These are phyloP conservation scores for Podila clonocystis DNA, from an alignment of 192 early-diverging fungal genomes.

Conservation along the genomic window DNA sequence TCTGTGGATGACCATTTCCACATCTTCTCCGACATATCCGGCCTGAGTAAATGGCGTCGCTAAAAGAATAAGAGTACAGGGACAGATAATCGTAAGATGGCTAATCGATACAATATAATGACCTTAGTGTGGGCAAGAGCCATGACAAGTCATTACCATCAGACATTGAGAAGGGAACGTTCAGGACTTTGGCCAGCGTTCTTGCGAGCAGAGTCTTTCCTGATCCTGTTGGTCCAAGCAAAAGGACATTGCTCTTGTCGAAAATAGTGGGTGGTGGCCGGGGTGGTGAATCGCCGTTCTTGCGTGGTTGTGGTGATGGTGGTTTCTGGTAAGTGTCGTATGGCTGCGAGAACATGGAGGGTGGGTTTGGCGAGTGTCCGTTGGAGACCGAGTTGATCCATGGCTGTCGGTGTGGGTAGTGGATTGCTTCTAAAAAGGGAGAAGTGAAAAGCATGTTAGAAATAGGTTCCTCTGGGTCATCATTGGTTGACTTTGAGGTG, in stretches of 20 bases:
- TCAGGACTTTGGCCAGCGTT: conserved; percentile 83
- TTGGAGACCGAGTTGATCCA: conserved; percentile 40
- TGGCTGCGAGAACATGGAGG: conserved; percentile 49
- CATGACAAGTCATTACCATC: conserved; percentile 58
- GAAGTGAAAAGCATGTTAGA: not conserved
- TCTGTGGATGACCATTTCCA: conserved; percentile 85
- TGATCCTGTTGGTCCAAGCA: conserved; percentile 88
- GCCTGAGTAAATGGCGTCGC: conserved; percentile 91
- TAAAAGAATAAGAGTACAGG: not conserved
- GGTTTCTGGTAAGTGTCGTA: conserved; percentile 45
- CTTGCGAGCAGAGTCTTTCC: conserved; percentile 88
- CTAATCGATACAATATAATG: not conserved
- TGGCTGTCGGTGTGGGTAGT: conserved; percentile 50
- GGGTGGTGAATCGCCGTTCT: conserved; percentile 4
- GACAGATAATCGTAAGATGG: not conserved
- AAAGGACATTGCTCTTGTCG: conserved; percentile 91
- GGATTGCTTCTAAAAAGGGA: conserved; percentile 42
- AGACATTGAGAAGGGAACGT: conserved; percentile 90
- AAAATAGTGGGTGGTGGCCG: conserved; percentile 62
- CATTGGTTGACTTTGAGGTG: too few relatives aligned
- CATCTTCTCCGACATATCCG: conserved; percentile 93
- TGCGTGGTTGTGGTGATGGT: conserved; percentile 8
- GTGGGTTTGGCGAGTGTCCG: conserved; percentile 33
- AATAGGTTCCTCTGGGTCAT: not conserved
- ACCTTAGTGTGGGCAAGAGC: too few relatives aligned